These are phyloP conservation scores for Inosperma sp. DNA, from an alignment of 768 basidiomycete species.

Conservation along the genomic window DNA sequence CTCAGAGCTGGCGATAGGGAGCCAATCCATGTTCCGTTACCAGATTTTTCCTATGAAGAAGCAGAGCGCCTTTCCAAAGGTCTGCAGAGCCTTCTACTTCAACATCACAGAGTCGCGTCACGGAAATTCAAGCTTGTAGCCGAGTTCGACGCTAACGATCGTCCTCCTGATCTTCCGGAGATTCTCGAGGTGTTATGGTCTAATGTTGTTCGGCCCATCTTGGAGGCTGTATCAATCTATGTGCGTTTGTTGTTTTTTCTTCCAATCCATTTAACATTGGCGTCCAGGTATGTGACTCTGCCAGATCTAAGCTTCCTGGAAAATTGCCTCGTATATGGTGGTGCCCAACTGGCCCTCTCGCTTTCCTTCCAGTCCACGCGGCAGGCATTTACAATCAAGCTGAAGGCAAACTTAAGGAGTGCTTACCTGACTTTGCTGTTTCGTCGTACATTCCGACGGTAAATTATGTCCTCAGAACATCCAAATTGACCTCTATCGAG, in stretches of 20 bases:
- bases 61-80: conserved; percentile 1
- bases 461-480: conserved; percentile 7
- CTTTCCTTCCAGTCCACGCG: too few relatives aligned
- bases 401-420: too few relatives aligned
- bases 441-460: conserved; percentile 19
- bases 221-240: too few relatives aligned
- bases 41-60: conserved; percentile 2
- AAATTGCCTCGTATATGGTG: too few relatives aligned
- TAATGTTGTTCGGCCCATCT: conserved; percentile 4
- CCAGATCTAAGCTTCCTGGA: not conserved
- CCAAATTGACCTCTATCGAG: not conserved
- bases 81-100: not conserved
- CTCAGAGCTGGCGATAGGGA: conserved; percentile 1
- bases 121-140: not conserved
- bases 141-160: not conserved
- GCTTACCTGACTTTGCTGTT: conserved; percentile 15
- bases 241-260: too few relatives aligned
- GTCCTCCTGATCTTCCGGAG: not conserved
- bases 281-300: not conserved
- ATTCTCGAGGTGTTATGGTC: conserved; percentile 3
- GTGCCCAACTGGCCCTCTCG: too few relatives aligned
- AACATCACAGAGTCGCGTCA: not conserved
- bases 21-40: conserved; percentile 11
- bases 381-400: too few relatives aligned
- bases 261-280: too few relatives aligned